These are phyloP conservation scores for Talaromyces pinophilus DNA, from an alignment of 2,329 filamentous ascomycete genomes.

Conservation along the genomic window DNA sequence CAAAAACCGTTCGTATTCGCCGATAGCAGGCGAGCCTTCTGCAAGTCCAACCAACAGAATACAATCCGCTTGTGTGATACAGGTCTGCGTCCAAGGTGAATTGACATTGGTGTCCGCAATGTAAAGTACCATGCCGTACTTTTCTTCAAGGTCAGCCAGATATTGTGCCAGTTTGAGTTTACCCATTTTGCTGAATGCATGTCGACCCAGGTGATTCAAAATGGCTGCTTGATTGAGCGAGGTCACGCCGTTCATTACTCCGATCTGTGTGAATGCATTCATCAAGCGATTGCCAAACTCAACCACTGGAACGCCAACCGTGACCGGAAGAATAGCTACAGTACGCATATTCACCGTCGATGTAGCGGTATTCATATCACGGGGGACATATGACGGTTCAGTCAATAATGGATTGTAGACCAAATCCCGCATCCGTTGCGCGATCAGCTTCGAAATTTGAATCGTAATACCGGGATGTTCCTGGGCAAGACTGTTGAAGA, in stretches of 20 bases:
- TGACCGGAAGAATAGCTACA: conserved; percentile 87
- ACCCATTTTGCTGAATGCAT: conserved; percentile 96
- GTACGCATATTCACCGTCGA: conserved; percentile 92
- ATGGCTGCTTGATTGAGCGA: conserved; percentile 92
- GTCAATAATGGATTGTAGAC: conserved; percentile 74
- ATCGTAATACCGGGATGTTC: conserved; percentile 98
- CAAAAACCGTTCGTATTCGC: conserved; percentile 95
- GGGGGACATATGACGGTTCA: conserved; percentile 64
- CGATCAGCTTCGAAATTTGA: conserved; percentile 98
- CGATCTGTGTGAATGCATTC: conserved; percentile 84
- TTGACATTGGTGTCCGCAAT: conserved; percentile 97
- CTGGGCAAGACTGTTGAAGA: conserved; percentile 96
- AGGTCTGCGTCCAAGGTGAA: conserved; percentile 97
- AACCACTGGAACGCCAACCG: conserved; percentile 85
- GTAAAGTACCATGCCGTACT: conserved; percentile 92
- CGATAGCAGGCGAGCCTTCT: conserved; percentile 84
- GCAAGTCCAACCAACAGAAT: conserved; percentile 90
- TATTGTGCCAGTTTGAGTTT: conserved; percentile 96
- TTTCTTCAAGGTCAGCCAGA: conserved; percentile 93
- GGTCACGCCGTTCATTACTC: conserved; percentile 83
- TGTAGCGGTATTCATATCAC: conserved; percentile 60
- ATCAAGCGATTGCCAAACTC: conserved; percentile 91
- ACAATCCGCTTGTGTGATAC: conserved; percentile 94
- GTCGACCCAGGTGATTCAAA: conserved; percentile 87
- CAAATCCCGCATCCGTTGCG: conserved; percentile 80